Conservation (phyloP, 768 basidiomycete genomes). For the Coprinopsis sp. region DNA sequence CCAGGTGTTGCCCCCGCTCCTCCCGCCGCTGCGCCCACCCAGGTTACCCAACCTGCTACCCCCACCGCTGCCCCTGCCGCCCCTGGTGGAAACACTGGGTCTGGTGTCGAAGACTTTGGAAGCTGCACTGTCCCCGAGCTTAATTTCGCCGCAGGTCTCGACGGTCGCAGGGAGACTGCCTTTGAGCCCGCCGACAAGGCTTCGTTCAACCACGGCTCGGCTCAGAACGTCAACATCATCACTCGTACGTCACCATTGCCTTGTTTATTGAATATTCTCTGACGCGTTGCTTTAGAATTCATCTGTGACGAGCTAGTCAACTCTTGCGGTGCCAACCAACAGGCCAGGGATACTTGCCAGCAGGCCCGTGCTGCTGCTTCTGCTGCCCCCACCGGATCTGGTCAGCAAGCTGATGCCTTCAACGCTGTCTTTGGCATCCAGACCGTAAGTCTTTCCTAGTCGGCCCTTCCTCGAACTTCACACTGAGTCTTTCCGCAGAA, state of each 20-base stretch:
- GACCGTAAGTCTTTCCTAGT: conserved; percentile 31
- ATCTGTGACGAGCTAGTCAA: conserved; percentile 55
- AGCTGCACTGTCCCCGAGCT: conserved; percentile 51
- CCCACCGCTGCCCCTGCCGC: conserved; percentile 16
- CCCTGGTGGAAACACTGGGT: conserved; percentile 15
- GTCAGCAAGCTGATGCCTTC: conserved; percentile 59
- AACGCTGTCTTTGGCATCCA: conserved; percentile 51
- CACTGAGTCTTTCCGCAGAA: conserved; percentile 23
- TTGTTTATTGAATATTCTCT: too few species aligned
- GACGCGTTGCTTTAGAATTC: conserved; percentile 29
- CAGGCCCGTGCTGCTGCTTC: conserved; percentile 37
- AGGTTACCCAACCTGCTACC: too few species aligned
- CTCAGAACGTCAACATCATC: conserved; percentile 57
- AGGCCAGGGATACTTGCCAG: conserved; percentile 46
- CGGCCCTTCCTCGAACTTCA: neutral
- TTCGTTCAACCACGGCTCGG: conserved; percentile 54
- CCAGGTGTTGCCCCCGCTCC: too few species aligned
- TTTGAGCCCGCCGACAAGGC: conserved; percentile 49
- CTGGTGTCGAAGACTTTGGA: conserved; percentile 38
- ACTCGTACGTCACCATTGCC: conserved; percentile 30
- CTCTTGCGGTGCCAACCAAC: conserved; percentile 49
- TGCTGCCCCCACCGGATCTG: conserved; percentile 37
- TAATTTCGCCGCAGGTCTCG: conserved; percentile 51
- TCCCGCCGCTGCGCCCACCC: too few species aligned
- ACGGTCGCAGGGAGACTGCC: conserved; percentile 47